phyloP scores from a whole-genome alignment of 1,284 basidiomycete genomes.

The Boletellus deceptivus region DNA sequence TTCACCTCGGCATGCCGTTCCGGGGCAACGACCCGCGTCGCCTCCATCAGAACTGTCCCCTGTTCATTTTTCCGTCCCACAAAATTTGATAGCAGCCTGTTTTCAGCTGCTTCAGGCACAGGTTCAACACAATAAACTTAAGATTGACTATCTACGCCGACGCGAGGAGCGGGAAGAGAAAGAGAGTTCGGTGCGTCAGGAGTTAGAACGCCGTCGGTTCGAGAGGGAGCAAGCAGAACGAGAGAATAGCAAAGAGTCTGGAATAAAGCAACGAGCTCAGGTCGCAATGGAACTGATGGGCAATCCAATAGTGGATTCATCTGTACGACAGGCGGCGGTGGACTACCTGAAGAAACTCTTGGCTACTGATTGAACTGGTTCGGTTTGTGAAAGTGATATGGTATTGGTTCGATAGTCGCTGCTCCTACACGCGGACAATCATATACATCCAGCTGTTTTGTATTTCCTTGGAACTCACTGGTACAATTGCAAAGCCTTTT shows the following conservation, averaged over 20 bases:
- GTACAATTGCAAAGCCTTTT: slow-evolving; percentile 6
- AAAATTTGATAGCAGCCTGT: slow-evolving; percentile 55
- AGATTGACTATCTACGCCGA: slow-evolving; percentile 61
- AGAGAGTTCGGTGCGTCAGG: slow-evolving; percentile 48
- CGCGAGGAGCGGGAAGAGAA: slow-evolving; percentile 62
- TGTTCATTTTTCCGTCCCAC: slow-evolving; percentile 52
- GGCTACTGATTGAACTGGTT: slow-evolving; percentile 31
- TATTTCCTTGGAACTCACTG: slow-evolving; percentile 1
- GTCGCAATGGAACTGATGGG: slow-evolving; percentile 60
- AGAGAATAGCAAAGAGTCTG: slow-evolving; percentile 51
- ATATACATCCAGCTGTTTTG: slow-evolving; percentile 8
- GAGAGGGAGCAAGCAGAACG: slow-evolving; percentile 52
- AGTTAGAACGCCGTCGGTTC: slow-evolving; percentile 45
- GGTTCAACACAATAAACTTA: slow-evolving; percentile 56
- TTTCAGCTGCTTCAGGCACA: slow-evolving; percentile 57
- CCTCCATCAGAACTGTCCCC: slow-evolving; percentile 37
- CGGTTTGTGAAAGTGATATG: slow-evolving; percentile 13
- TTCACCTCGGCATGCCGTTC: slow-evolving; percentile 22
- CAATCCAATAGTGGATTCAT: slow-evolving; percentile 52
- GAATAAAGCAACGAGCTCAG: slow-evolving; percentile 57
- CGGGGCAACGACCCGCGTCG: slow-evolving; percentile 24
- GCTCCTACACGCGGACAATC: slow-evolving; percentile 10
- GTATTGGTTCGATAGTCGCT: slow-evolving; percentile 2
- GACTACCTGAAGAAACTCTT: slow-evolving; percentile 69
- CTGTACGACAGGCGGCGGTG: slow-evolving; percentile 60